Base-by-base conservation (phyloP, 306 rosid genomes). In the Gastrolobium villosum region DNA sequence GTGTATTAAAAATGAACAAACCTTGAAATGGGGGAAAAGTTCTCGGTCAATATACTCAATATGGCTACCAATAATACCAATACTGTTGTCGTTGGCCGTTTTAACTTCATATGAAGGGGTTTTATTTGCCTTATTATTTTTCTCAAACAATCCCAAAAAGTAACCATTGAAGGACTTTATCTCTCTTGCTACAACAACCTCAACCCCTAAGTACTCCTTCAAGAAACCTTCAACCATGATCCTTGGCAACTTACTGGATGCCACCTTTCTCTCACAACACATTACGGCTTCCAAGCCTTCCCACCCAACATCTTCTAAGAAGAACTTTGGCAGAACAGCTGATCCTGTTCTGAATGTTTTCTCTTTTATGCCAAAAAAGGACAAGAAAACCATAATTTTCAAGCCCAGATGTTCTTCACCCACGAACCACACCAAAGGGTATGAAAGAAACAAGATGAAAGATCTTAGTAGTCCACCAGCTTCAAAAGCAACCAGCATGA, bases 401-500 rank as follows among this genome's bases (percentile, higher is more conserved):
- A 90, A 46, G 9, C 89, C 92, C 9, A 79, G 50, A 37, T 79
- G 77, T 7, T 87, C 85, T 46, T 91, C 90, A 7, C 93, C 89
- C 30, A 78, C 62, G 30, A 90, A 36, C 78, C 88, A 76, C 9
- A 90, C 84, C 35, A 90, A 65, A 76, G 95, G 95, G 80, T 87
- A 87, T 20, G 82, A 65, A 10, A 88, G 84, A 37, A 90, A 76
- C 82, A 92, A 62, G 63, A 86, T 28, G 10, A 90, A 72, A 43
- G 86, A 79, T 61, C 97, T 84, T 10, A 86, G 15, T 4, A 88
- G 14, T 15, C 95, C 92, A 11, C 95, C 90, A 40, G 87, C 97
- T 78, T 92, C 97, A 75, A 90, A 84, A 49, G 97, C 93, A 75
- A 88, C 92, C 10, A 92, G 84, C 93, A 90, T 81, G 88, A 92